Evolutionary conservation across 331 rosid genomes (phyloP), one percentile per base, ranked within the genome.

Genomic region (Quercus tomentella): DNA sequence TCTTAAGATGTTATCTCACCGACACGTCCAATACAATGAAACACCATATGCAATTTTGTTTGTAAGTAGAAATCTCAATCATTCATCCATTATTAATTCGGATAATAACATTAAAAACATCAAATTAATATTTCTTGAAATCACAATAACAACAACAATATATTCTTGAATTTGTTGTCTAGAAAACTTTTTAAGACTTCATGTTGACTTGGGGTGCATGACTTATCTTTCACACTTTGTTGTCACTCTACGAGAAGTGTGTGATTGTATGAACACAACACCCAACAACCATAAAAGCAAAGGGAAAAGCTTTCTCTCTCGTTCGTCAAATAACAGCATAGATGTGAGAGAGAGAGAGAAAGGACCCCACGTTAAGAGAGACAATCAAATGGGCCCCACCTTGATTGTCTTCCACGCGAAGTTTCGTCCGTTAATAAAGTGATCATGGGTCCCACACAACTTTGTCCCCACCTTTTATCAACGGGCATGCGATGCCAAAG

Each of bases 381-480:
- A 26, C 61, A 73, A 22, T 22, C 28, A 16, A 15, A 15, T 49
- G 54, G 54, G 5, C 9, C 45, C 62, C 74, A 60, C 22, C 16
- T 76, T 61, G 52, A 76, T 71, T 77, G 74, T 41, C 70, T 74
- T 82, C 55, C 85, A 82, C 76, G 79, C 87, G 30, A 76, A 79
- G 77, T 58, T 60, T 72, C 12, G 49, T 26, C 75, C 58, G 35
- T 33, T 12, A 58, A 51, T 1, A 55, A 65, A 55, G 61, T 54
- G 69, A 66, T 14, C 8, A 2, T 8, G 4, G 23, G 76, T 56
- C 57, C 76, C 75, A 69, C 70, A 21, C 17, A 49, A 41, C 45
- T 41, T 8, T 41, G 45, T 23, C 17, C 1, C 2, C 30, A 41
- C 65, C 17, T 12, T 18, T 58, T 21, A 16, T 16, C 21, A 49